Base-by-base conservation (phyloP, 176 grass and related monocot species). In the Alopecurus myosuroides region DNA sequence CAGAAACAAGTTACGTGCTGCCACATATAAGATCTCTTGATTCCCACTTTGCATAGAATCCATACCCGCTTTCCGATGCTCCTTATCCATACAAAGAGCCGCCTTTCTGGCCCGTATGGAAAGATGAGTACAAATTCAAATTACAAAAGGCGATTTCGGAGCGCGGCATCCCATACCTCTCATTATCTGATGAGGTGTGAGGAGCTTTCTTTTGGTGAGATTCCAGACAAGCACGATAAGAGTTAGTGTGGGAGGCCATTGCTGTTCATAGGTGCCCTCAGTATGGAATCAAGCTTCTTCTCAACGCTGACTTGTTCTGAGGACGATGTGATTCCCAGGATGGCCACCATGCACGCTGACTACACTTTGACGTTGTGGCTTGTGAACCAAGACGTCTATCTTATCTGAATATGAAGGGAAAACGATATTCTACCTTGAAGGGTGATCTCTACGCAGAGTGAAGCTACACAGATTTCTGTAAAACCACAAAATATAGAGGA, bases 21-120 rank as follows among this genome's bases (percentile, higher is more conserved):
- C 77, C 88, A 89, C 77, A 41, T 85, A 77, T 76, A 22, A 80
- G 57, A 80, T 68, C 68, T 80, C 87, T 85, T 67, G 76, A 80
- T 84, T 45, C 87, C 67, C 46, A 75, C 81, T 85, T 85, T 85
- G 35, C 87, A 15, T 76, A 39, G 87, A 85, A 85, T 85, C 77
- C 77, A 77, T 61, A 85, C 82, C 82, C 22, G 56, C 36, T 40
- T 39, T 89, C 22, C 85, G 82, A 89, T 89, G 77, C 88, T 70
- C 70, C 77, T 85, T 89, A 89, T 89, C 88, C 82, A 50, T 76
- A 80, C 3, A 76, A 60, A 85, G 58, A 76, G 77, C 82, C 60
- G 9, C 35, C 28, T 83, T 33, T 68, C 63, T 81, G 48, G 69
- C 15, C 23, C 36, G 77, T 73, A 71, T 48, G 35, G 41, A 74